phyloP scores from a whole-genome alignment of 768 basidiomycete species.

The Megacollybia marginata region DNA sequence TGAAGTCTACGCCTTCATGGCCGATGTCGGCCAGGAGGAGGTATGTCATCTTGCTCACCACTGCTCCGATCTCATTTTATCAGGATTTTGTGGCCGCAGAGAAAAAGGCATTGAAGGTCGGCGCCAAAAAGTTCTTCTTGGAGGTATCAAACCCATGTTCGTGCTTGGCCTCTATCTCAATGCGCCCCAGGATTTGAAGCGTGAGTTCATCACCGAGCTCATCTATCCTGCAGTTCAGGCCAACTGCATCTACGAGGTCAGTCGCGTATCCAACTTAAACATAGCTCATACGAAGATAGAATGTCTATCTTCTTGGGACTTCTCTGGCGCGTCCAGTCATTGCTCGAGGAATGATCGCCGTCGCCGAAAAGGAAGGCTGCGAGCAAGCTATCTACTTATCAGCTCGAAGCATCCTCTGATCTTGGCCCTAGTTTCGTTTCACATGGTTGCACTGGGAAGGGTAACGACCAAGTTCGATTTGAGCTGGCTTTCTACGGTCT shows the following conservation, averaged over 20 bases:
- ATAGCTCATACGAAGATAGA: constrained; percentile 32
- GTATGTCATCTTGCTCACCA: constrained; percentile 23
- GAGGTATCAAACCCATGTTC: constrained; percentile 37
- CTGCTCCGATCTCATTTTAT: background rate
- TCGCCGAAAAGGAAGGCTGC: constrained; percentile 89
- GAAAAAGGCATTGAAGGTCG: constrained; percentile 81
- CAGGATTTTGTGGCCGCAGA: constrained; percentile 93
- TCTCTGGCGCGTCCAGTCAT: constrained; percentile 98
- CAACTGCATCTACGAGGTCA: constrained; percentile 96
- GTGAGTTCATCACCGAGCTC: constrained; percentile 92
- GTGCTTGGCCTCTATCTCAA: background rate
- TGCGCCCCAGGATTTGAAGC: constrained; percentile 68
- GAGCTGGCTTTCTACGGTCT: constrained; percentile 98
- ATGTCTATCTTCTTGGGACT: constrained; percentile 95
- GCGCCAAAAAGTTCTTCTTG: constrained; percentile 94
- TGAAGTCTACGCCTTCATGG: constrained; percentile 96
- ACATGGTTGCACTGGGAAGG: constrained; percentile 99
- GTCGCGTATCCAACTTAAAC: constrained; percentile 8
- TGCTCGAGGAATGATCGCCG: constrained; percentile 96
- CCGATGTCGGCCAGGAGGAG: constrained; percentile 90
- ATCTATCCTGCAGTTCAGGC: constrained; percentile 98
- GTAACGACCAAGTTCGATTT: constrained; percentile 99
- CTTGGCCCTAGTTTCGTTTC: constrained; percentile 67
- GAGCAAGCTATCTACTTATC: constrained; percentile 52
- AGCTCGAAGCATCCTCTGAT: background rate